A percentile compares a stretch with the other conserved stretches of the same genome.
phyloP scores from a whole-genome alignment of 768 basidiomycete genomes.

The Cystofilobasidium macerans region DNA sequence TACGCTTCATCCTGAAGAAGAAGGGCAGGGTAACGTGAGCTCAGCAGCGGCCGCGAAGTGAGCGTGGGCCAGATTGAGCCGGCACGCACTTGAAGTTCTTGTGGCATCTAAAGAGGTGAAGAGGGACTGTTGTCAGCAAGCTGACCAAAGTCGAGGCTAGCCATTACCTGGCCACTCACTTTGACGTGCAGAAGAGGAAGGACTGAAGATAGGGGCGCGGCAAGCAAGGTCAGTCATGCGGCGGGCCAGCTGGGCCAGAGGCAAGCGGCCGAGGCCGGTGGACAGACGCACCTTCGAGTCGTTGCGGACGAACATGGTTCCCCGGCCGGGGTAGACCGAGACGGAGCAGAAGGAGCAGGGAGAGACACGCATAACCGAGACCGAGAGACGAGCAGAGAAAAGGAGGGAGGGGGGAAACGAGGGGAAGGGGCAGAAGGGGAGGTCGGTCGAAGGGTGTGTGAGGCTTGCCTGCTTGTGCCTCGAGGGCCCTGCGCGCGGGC shows the following conservation, averaged over 20 bases:
- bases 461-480: too few relatives aligned
- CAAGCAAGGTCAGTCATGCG: background rate
- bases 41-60: too few relatives aligned
- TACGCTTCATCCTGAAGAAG: conserved; percentile 84
- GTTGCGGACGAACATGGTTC: conserved; percentile 91
- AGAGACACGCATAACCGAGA: conserved; percentile 67
- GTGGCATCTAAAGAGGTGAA: conserved; percentile 58
- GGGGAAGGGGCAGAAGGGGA: conserved; percentile 4
- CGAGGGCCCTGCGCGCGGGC: too few relatives aligned
- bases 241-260: background rate
- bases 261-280: background rate
- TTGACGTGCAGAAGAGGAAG: conserved; percentile 94
- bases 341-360: conserved; percentile 98
- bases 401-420: conserved; percentile 4
- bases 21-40: background rate
- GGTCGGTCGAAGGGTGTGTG: too few relatives aligned
- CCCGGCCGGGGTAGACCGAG: conserved; percentile 92
- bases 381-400: conserved; percentile 1
- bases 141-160: too few relatives aligned
- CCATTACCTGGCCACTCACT: too few relatives aligned
- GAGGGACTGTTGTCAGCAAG: background rate
- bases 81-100: conserved; percentile 93
- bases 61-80: background rate
- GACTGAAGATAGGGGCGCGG: conserved; percentile 39
- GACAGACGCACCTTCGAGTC: conserved; percentile 56